phyloP scores from a whole-genome alignment of 2,329 filamentous ascomycete genomes.

The Fusarium sp. region DNA sequence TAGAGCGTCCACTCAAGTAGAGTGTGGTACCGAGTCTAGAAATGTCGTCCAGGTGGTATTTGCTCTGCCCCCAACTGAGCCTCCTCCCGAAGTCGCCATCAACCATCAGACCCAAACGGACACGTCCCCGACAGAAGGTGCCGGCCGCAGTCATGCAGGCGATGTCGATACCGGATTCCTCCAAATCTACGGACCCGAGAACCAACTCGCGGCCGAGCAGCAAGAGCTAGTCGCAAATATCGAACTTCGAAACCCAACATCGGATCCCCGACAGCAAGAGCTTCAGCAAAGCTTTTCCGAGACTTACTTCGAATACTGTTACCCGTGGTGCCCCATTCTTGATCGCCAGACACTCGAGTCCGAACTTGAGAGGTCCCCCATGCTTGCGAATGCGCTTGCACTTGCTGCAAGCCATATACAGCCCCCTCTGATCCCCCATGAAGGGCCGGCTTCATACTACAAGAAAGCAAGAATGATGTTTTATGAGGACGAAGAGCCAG shows the following conservation, averaged over 20 bases:
- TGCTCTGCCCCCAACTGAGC: not conserved
- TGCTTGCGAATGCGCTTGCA: constrained; percentile 56
- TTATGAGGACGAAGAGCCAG: constrained; percentile 56
- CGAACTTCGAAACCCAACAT: constrained; percentile 37
- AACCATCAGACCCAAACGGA: constrained; percentile 28
- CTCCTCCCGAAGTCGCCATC: not conserved
- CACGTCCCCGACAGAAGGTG: constrained; percentile 38
- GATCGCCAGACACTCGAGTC: constrained; percentile 49
- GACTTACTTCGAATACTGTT: constrained; percentile 58
- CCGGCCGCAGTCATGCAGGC: constrained; percentile 46
- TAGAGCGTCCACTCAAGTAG: not conserved
- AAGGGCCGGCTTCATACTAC: constrained; percentile 56
- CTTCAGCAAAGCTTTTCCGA: constrained; percentile 57
- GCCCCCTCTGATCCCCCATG: constrained; percentile 56
- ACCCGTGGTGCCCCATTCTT: constrained; percentile 58
- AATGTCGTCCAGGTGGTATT: not conserved
- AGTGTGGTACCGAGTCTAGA: not conserved
- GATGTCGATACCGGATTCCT: constrained; percentile 54
- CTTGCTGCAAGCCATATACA: constrained; percentile 57
- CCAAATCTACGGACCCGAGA: constrained; percentile 52
- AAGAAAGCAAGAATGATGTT: constrained; percentile 56
- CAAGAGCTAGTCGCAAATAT: constrained; percentile 49
- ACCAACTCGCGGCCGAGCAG: constrained; percentile 49
- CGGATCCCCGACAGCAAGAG: constrained; percentile 39
- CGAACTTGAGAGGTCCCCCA: constrained; percentile 51